Evolutionary conservation across 805 yeast genomes (phyloP), one percentile per base, ranked within the genome.

Genomic region (Brettanomyces nanus): DNA sequence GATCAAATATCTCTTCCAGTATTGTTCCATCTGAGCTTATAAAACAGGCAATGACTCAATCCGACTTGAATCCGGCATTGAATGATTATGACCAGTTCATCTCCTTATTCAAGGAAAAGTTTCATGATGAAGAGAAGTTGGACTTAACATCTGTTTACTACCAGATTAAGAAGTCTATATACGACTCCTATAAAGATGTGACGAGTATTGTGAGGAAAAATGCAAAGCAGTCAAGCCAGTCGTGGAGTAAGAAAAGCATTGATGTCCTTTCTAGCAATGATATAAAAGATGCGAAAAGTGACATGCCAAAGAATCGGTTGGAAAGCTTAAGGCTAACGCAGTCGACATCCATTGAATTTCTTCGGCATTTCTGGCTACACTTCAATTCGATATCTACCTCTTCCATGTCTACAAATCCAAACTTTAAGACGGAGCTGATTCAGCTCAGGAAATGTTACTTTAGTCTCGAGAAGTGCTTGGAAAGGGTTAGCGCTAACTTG

Each of bases 291-390:
- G 49, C 47, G 20, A 56, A 60, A 33, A 58, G 45, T 30, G 61
- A 58, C 14, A 26, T 48, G 14, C 40, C 51, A 6, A 37, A 35
- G 15, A 48, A 45, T 27, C 47, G 47, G 36, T 41, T 58, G 17
- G 83, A 78, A 35, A 65, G 69, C 32, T 61, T 83, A 27, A 61
- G 78, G 36, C 57, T 80, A 30, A 67, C 80, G 13, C 89, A 84
- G 52, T 73, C 80, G 1, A 80, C 92, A 0, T 75, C 89, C 3
- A 68, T 79, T 27, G 94, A 83, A 54, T 84, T 83, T 52, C 58
- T 84, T 29, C 72, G 76, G 40, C 94, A 83, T 54, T 84, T 82
- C 54, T 84, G 89, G 82, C 53, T 69, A 1, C 79, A 76, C 52
- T 73, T 73, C 47, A 71, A 70, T 41, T 52, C 54, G 4, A 51